Evolutionary conservation across 2,329 filamentous ascomycete species (phyloP), one percentile per base, ranked within the genome.

Genomic region (Paecilomyces sp.): DNA sequence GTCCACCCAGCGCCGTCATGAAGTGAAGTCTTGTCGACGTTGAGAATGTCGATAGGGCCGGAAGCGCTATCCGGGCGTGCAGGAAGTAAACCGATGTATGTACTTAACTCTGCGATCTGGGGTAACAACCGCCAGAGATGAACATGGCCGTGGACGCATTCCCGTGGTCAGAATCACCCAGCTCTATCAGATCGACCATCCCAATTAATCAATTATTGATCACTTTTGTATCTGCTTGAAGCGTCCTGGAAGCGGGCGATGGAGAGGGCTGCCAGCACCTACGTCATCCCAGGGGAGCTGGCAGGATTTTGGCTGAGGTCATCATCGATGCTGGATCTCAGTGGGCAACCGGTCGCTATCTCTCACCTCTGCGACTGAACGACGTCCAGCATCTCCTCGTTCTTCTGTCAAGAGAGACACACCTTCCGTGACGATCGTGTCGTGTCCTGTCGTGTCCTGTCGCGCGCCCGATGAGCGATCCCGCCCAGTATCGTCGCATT

Each of bases 401-500:
- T 47, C 15, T 7, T 47, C 36, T n/a, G 13, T 47, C 15, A 47
- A 22, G 36, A 47, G n/a, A 15, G 34, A 5, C 22, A 22, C 22
- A 22, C 22, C 22, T 2, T 22, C 22, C 22, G 22, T 22, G 34
- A 41, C 34, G 34, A 15, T 41, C 34, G 34, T 52, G 50, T 52
- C 22, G 22, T 22, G 22, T 22, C 22, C 22, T 22, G 22, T 22
- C 22, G 22, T 22, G 22, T 22, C 22, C 22, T 22, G 22, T 22
- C 13, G n/a, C 18, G 50, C 25, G 25, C 25, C 25, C 3, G 54
- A 69, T 70, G 67, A 62, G 55, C 28, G 61, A 68, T 47, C 53
- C 62, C 33, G 36, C 58, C 24, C 61, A 65, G 51, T 68, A 67
- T 58, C 68, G 68, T 18, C 62, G 63, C 9, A 60, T 71, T 53